Conservation (phyloP, 129 eudicot genomes). For the Kitagawia praeruptora region DNA sequence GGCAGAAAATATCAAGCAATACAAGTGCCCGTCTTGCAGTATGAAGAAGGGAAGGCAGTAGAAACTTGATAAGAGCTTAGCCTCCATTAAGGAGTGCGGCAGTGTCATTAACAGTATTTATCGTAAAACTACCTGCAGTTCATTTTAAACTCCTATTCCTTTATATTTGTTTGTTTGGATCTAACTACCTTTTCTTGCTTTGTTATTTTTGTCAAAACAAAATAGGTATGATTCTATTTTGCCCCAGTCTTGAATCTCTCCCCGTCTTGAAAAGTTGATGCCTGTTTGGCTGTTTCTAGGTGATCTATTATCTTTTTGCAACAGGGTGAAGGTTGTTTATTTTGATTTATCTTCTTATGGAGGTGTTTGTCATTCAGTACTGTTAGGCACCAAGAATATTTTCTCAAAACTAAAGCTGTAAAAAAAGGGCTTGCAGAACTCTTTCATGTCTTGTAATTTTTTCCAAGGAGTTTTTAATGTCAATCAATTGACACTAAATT, state of each 20-base stretch:
- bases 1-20: conserved; percentile 62
- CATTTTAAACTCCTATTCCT: background rate
- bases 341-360: no score
- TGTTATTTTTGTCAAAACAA: no score
- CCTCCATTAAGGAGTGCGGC: background rate
- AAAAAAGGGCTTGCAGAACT: no score
- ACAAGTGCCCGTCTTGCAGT: conserved; percentile 70
- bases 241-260: background rate
- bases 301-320: no score
- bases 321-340: no score
- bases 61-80: background rate
- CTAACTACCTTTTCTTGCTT: background rate
- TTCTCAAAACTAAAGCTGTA: no score
- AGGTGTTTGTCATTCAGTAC: no score
- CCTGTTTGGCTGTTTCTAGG: background rate
- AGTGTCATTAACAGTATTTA: background rate
- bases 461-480: no score
- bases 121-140: background rate
- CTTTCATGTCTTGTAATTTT: no score
- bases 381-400: no score
- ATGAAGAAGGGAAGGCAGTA: conserved; percentile 35
- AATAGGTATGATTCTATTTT: background rate
- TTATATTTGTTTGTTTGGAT: background rate
- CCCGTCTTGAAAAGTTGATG: background rate
- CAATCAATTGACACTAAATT: no score